Evolutionary conservation across 306 rosid genomes (phyloP), one percentile per base, ranked within the genome.

Genomic region (Rubus parviflorus): DNA sequence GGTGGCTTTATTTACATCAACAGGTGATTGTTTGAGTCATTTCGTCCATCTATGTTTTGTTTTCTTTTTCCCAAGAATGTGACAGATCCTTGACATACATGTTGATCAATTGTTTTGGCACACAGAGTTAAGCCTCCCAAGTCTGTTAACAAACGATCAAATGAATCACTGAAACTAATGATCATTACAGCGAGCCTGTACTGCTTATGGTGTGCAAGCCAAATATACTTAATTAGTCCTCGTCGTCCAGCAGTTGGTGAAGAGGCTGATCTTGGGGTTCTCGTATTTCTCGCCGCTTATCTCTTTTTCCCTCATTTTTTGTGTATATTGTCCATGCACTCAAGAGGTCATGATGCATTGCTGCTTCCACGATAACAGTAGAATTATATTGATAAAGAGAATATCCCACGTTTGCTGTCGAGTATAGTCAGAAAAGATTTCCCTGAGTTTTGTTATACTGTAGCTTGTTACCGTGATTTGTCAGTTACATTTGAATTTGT

Each of bases 261-360:
- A 91, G 98, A 94, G 81, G 97, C 98, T 38, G 98, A 94, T 81
- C 96, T 90, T 17, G 97, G 98, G 68, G 94, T 92, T 83, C 68
- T 94, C 10, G 83, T 91, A 54, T 94, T 94, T 69, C 82, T 92
- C 57, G 90, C 88, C 62, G 8, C 51, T 4, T 94, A 79, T 76
- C 85, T 91, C 54, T 89, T 88, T 80, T 86, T 90, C 64, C 97
- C 97, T 67, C 88, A 87, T 37, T 71, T 79, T 78, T 77, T 92
- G 76, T 90, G 97, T 81, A 87, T 90, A 62, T 70, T 73, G 72
- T 90, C 97, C 62, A 83, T 89, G 91, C 37, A 84, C 81, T 76
- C 87, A 9, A 86, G 85, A 79, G 89, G 83, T 75, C 70, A 38
- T 45, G 90, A 87, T 57, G 68, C 81, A 17, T 84, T 75, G 47